phyloP scores from a whole-genome alignment of 371 early-diverging fungal species.

The Mucor circinelloides region DNA sequence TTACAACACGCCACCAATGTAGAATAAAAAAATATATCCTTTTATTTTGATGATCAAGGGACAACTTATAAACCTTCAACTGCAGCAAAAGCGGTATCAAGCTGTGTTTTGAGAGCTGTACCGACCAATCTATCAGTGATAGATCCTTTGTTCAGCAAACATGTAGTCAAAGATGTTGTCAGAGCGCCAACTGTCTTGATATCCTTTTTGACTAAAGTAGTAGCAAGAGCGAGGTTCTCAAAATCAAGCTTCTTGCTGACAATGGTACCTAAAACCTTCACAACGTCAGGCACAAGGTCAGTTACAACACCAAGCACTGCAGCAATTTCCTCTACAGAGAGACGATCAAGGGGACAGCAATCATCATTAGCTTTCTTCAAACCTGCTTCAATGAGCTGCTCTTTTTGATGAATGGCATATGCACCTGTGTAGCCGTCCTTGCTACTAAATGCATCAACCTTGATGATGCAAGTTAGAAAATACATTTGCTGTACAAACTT shows the following conservation, averaged over 20 bases:
- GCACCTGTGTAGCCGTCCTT: constrained; percentile 20
- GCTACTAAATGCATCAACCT: constrained; percentile 19
- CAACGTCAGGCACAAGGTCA: constrained; percentile 14
- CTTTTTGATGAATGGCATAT: constrained; percentile 7
- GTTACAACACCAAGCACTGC: constrained; percentile 16
- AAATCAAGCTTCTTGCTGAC: constrained; percentile 21
- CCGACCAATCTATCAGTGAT: not conserved
- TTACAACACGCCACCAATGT: too few relatives aligned
- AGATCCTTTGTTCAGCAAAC: not conserved
- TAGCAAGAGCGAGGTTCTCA: constrained; percentile 10
- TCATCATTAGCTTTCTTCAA: constrained; percentile 13
- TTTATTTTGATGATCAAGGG: not conserved
- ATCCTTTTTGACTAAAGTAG: constrained; percentile 16
- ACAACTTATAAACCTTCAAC: not conserved
- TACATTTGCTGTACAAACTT: not conserved
- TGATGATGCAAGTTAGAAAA: not conserved
- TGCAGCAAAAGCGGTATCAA: not conserved
- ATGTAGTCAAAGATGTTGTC: not conserved
- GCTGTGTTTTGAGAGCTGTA: not conserved
- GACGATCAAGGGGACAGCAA: constrained; percentile 8
- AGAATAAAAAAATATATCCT: too few relatives aligned
- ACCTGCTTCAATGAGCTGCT: constrained; percentile 7
- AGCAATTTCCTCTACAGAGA: constrained; percentile 17
- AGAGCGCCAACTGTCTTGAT: not conserved
- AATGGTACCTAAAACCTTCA: constrained; percentile 8